Evolutionary conservation across 805 yeast species (phyloP).

Genomic region (Kuraishia floccosa): DNA sequence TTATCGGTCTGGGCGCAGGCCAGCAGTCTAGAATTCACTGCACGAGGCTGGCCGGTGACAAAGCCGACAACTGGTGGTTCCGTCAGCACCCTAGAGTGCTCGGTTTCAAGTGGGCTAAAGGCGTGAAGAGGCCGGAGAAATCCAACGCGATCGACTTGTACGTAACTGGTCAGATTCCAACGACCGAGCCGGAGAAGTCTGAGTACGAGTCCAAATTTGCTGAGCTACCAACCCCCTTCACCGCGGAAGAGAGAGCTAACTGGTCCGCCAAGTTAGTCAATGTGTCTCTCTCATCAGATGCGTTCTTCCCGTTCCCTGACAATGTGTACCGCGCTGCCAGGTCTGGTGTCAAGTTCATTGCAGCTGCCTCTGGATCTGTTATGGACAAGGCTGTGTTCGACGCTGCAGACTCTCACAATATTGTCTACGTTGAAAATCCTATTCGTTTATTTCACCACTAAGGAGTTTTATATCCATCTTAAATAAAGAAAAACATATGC

Average conservation of each 20-base stretch:
- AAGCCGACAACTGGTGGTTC: conserved; percentile 99
- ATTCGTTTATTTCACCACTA: conserved; percentile 97
- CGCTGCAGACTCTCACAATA: conserved; percentile 85
- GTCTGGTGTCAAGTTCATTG: conserved; percentile 91
- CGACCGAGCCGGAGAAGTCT: conserved; percentile 80
- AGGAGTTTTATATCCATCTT: too few species aligned
- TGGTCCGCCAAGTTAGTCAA: conserved; percentile 75
- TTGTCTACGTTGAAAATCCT: conserved; percentile 94
- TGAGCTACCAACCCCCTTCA: conserved; percentile 72
- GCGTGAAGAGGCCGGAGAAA: conserved; percentile 97
- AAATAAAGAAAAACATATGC: too few species aligned
- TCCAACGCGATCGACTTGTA: conserved; percentile 93
- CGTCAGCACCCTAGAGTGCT: conserved; percentile 96
- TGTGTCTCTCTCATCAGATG: conserved; percentile 93
- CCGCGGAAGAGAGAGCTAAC: conserved; percentile 72
- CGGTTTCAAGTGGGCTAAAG: conserved; percentile 94
- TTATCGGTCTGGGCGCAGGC: conserved; percentile 98
- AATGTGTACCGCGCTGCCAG: conserved; percentile 95
- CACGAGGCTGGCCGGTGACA: conserved; percentile 98
- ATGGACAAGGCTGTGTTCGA: conserved; percentile 94
- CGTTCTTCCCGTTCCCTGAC: conserved; percentile 99
- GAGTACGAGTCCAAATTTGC: conserved; percentile 89
- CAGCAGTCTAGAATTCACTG: conserved; percentile 99
- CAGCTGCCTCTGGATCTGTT: conserved; percentile 97
- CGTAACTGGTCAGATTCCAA: conserved; percentile 88